Conservation (phyloP, 345 rosid species). For the Capsella bursapastoris region DNA sequence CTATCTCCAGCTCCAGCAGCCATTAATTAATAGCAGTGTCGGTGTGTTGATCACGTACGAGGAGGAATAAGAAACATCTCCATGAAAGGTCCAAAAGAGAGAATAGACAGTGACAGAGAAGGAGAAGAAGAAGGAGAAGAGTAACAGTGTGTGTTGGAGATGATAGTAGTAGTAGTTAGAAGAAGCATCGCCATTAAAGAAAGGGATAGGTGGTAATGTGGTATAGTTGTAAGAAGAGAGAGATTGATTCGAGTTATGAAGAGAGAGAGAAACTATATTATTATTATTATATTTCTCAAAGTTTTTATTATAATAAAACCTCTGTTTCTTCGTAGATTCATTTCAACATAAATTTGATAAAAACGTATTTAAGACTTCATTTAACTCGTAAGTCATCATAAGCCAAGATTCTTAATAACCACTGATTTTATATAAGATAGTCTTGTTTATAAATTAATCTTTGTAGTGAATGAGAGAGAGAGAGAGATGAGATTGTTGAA, state of each 20-base stretch:
- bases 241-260: constrained; percentile 47
- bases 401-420: too few species aligned
- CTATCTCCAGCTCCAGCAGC: constrained; percentile 22
- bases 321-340: constrained; percentile 43
- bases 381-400: background rate
- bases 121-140: constrained; percentile 31
- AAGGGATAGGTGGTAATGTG: constrained; percentile 34
- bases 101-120: constrained; percentile 36
- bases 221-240: constrained; percentile 11
- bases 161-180: constrained; percentile 34
- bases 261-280: constrained; percentile 41
- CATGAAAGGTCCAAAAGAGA: constrained; percentile 26
- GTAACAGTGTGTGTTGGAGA: constrained; percentile 39
- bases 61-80: constrained; percentile 12
- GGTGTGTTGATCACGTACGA: constrained; percentile 40
- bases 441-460: too few species aligned
- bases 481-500: constrained; percentile 39
- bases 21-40: constrained; percentile 35
- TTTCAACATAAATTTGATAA: constrained; percentile 14
- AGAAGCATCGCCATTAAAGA: constrained; percentile 58
- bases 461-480: background rate
- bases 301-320: constrained; percentile 4
- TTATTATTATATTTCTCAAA: background rate
- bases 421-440: too few species aligned
- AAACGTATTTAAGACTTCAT: constrained; percentile 21